Conservation (phyloP, 1,284 basidiomycete species). For the Apiotrichum mycotoxinovorans region DNA sequence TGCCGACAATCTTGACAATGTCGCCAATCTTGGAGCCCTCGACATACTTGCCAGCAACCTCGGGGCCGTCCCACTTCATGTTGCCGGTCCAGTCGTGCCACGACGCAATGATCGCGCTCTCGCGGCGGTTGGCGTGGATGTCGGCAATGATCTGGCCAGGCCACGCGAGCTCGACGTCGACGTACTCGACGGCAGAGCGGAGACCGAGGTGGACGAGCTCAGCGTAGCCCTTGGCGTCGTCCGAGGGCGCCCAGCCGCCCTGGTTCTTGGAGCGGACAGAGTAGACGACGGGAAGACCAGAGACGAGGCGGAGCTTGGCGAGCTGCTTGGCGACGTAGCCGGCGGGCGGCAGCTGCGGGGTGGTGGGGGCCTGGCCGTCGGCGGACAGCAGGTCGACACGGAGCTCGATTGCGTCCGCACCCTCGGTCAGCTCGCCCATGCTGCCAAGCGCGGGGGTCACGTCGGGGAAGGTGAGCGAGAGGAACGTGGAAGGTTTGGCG, state of each 20-base stretch:
- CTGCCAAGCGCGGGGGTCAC: conserved; percentile 65
- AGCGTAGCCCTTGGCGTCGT: conserved; percentile 67
- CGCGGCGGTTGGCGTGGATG: conserved; percentile 64
- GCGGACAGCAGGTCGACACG: conserved; percentile 83
- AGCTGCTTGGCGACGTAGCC: conserved; percentile 80
- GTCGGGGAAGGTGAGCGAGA: conserved; percentile 89
- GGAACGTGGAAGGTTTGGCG: conserved; percentile 72
- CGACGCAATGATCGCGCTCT: conserved; percentile 79
- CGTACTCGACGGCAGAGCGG: conserved; percentile 81
- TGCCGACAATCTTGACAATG: conserved; percentile 88
- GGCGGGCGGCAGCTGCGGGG: conserved; percentile 62
- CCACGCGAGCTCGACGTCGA: conserved; percentile 86
- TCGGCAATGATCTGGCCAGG: conserved; percentile 62
- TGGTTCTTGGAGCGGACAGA: conserved; percentile 84
- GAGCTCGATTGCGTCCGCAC: conserved; percentile 88
- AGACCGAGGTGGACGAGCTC: conserved; percentile 75
- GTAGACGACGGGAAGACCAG: conserved; percentile 82
- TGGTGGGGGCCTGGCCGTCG: conserved; percentile 45
- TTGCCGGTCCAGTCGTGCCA: conserved; percentile 90
- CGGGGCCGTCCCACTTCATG: conserved; percentile 72
- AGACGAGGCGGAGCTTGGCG: conserved; percentile 70
- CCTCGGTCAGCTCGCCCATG: conserved; percentile 71
- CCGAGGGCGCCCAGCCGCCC: conserved; percentile 87
- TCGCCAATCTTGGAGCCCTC: conserved; percentile 70
- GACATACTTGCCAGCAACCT: conserved; percentile 67